These are phyloP conservation scores for Kodamaea fungicola DNA, from an alignment of 1,139 yeast genomes.

Conservation along the genomic window DNA sequence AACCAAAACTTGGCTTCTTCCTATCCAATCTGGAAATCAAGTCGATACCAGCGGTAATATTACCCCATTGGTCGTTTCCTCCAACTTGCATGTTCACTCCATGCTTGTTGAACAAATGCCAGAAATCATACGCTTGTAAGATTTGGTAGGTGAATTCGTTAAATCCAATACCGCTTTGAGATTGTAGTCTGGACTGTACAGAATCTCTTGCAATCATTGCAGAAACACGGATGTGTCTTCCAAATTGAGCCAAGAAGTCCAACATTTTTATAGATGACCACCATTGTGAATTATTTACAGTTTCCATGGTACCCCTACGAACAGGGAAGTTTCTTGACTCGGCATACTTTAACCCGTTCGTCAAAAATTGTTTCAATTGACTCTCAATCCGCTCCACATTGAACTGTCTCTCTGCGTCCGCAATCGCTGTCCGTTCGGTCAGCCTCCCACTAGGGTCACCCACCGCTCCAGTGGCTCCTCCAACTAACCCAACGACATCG, in stretches of 20 bases:
- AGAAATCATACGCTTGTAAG: constrained; percentile 91
- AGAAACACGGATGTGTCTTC: constrained; percentile 74
- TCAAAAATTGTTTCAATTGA: constrained; percentile 63
- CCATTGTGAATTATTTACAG: constrained; percentile 76
- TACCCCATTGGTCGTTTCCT: constrained; percentile 98
- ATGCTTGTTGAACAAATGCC: constrained; percentile 63
- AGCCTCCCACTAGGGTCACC: constrained; percentile 96
- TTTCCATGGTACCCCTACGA: constrained; percentile 36
- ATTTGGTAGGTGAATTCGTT: constrained; percentile 93
- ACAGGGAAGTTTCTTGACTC: constrained; percentile 48
- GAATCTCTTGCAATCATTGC: constrained; percentile 91
- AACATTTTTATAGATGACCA: constrained; percentile 76
- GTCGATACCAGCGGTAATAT: constrained; percentile 94
- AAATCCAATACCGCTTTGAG: constrained; percentile 80
- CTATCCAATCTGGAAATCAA: constrained; percentile 63
- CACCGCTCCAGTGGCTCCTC: constrained; percentile 97
- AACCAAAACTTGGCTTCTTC: constrained; percentile 52
- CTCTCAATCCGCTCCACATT: constrained; percentile 58
- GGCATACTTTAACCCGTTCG: constrained; percentile 62
- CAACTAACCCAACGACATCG: constrained; percentile 75
- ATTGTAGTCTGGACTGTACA: constrained; percentile 66
- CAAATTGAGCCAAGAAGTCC: constrained; percentile 73
- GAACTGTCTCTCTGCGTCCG: constrained; percentile 43
- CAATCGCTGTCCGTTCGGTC: constrained; percentile 66
- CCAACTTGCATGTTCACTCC: constrained; percentile 81